Conservation (phyloP, 805 yeast species). For the Hanseniaspora meyeri region DNA sequence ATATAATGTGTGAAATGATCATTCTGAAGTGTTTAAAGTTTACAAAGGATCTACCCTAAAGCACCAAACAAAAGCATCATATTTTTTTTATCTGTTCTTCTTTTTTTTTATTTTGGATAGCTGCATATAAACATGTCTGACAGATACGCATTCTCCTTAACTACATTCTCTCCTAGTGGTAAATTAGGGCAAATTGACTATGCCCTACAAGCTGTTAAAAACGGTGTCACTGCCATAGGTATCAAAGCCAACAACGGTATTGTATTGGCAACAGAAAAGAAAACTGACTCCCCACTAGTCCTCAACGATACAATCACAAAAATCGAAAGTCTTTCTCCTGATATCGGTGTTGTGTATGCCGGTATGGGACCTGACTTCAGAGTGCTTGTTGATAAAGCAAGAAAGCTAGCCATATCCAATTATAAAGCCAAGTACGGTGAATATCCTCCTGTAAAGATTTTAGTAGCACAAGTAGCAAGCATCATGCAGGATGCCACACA, state of each 20-base stretch:
- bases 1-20: not conserved
- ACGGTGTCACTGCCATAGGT: constrained; percentile 94
- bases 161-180: constrained; percentile 97
- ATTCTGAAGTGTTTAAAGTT: too few relatives aligned
- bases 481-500: constrained; percentile 98
- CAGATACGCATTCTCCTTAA: constrained; percentile 91
- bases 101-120: too few relatives aligned
- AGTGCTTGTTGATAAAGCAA: constrained; percentile 82
- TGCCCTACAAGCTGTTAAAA: constrained; percentile 93
- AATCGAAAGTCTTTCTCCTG: constrained; percentile 77
- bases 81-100: too few relatives aligned
- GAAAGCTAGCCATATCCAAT: constrained; percentile 84
- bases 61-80: not conserved
- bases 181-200: constrained; percentile 95
- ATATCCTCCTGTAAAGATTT: constrained; percentile 88
- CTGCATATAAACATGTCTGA: constrained; percentile 62
- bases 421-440: constrained; percentile 91
- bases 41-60: too few relatives aligned
- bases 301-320: constrained; percentile 65
- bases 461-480: constrained; percentile 89
- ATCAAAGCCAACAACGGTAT: constrained; percentile 91
- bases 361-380: constrained; percentile 99
- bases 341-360: constrained; percentile 89
- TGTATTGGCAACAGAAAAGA: constrained; percentile 92
- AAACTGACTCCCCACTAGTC: constrained; percentile 65